Evolutionary conservation across 306 rosid species (phyloP).

Genomic region (Lathyrus sativus): DNA sequence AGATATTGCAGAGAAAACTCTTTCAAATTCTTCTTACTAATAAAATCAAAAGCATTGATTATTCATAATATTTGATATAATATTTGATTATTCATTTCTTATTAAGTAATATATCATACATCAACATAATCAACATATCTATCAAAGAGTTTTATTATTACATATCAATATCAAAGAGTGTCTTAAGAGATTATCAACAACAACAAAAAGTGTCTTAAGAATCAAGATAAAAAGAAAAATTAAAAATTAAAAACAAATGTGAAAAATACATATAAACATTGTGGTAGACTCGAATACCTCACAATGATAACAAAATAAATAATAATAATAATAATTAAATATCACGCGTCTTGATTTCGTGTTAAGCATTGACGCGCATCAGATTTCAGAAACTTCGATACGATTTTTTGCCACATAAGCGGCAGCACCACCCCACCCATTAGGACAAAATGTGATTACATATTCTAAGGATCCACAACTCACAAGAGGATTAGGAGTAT

Average conservation of each 20-base stretch:
- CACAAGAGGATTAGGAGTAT: slow-evolving; percentile 65
- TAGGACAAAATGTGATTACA: slow-evolving; percentile 72
- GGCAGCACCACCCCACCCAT: slow-evolving; percentile 51
- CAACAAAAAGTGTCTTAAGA: slow-evolving; percentile 16
- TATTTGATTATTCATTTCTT: background rate
- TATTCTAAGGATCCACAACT: slow-evolving; percentile 60
- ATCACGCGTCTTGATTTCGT: accelerated
- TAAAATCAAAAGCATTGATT: background rate
- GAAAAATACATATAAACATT: background rate
- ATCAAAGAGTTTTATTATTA: slow-evolving; percentile 6
- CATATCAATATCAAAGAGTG: slow-evolving; percentile 15
- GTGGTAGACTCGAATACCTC: accelerated
- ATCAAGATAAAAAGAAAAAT: too few species aligned
- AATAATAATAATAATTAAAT: background rate
- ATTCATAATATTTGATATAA: background rate
- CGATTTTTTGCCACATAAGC: background rate
- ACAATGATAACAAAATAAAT: background rate
- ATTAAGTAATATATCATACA: background rate
- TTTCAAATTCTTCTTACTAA: background rate
- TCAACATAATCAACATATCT: background rate
- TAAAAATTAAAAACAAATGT: background rate
- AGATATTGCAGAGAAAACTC: too few species aligned
- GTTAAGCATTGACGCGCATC: background rate
- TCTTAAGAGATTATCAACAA: too few species aligned
- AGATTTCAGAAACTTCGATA: background rate